Conservation (phyloP, 345 rosid species). For the Euclidium syriacum region DNA sequence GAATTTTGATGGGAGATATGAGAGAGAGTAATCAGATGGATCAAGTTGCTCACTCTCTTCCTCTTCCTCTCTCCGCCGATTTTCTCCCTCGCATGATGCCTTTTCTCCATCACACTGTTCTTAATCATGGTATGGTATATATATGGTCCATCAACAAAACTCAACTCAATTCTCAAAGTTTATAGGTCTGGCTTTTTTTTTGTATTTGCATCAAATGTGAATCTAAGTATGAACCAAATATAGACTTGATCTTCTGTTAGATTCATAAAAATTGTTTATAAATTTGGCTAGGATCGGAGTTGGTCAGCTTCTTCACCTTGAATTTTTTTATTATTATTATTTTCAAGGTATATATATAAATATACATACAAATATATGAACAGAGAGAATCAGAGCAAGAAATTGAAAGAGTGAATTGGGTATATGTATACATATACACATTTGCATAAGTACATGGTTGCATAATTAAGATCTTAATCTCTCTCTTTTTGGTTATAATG, state of each 20-base stretch:
- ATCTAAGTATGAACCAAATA: not conserved
- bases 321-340: not conserved
- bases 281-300: not conserved
- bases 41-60: constrained; percentile 31
- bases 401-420: not conserved
- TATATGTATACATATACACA: not conserved
- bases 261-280: not conserved
- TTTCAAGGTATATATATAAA: not conserved
- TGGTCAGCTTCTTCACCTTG: constrained; percentile 10
- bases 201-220: not conserved
- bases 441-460: too few relatives aligned
- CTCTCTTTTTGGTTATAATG: not conserved
- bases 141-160: not conserved
- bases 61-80: constrained; percentile 33
- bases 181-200: not conserved
- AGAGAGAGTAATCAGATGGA: constrained; percentile 30
- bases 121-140: constrained; percentile 36
- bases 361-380: not conserved
- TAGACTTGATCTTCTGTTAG: not conserved
- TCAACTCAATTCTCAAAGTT: not conserved
- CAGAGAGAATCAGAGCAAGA: not conserved
- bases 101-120: constrained; percentile 31
- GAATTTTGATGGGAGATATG: constrained; percentile 36
- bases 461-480: constrained; percentile 25
- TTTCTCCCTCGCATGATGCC: constrained; percentile 36